A percentile compares a stretch with the other conserved stretches of the same genome.
phyloP scores from a whole-genome alignment of 164 flowering plant species.

The Tetrastigma voinierianum region DNA sequence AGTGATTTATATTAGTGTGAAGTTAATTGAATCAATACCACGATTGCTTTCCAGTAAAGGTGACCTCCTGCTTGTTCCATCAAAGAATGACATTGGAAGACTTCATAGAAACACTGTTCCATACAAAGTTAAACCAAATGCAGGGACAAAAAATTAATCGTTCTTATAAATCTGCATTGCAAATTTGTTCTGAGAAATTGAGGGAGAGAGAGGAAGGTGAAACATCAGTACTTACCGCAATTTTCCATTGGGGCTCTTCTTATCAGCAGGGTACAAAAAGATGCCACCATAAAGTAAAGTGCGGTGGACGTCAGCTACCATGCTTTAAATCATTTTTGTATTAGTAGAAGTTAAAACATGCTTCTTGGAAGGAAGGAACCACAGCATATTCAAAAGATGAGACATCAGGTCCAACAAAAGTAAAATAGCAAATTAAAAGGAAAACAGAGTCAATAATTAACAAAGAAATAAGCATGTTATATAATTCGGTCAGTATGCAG shows the following conservation, averaged over 20 bases:
- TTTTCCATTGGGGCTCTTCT: conserved; percentile 95
- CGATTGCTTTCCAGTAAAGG: conserved; percentile 83
- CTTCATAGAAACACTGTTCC: conserved; percentile 77
- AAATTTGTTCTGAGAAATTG: not conserved
- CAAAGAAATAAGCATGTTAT: too few relatives aligned
- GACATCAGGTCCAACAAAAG: not conserved
- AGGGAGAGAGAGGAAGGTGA: not conserved
- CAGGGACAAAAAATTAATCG: not conserved
- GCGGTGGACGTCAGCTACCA: conserved; percentile 99
- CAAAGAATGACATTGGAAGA: conserved; percentile 88
- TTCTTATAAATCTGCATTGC: not conserved
- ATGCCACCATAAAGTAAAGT: conserved; percentile 97
- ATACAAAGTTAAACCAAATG: conserved; percentile 6
- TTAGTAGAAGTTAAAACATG: conserved; percentile 8
- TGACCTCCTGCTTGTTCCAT: conserved; percentile 95
- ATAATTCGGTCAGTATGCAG: too few relatives aligned
- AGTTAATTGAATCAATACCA: conserved; percentile 33
- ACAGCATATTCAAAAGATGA: not conserved
- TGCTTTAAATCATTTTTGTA: conserved; percentile 41
- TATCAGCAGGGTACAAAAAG: conserved; percentile 95
- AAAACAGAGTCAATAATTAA: not conserved
- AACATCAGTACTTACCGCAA: conserved; percentile 56
- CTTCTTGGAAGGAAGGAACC: not conserved
- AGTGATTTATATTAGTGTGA: not conserved
- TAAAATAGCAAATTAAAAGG: not conserved